Percentiles rank a stretch among this genome's conserved stretches.
Evolutionary conservation across 352 stramenopile species (phyloP).

Genomic region (Globisporangium abappressorium): DNA sequence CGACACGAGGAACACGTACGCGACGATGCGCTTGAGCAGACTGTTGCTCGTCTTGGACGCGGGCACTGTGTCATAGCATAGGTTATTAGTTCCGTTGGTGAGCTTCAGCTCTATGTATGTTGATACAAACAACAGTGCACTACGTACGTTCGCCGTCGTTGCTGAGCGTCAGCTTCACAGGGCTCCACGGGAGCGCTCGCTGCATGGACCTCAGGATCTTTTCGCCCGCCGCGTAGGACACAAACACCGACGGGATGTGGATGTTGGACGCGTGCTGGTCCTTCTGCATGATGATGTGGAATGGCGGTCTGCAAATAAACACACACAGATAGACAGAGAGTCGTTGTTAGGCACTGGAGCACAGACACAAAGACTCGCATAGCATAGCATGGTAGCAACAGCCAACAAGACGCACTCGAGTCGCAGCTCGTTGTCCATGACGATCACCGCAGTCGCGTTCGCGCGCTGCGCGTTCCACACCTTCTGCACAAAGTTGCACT

Average conservation of each 20-base stretch:
- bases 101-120: background rate
- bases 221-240: conserved; percentile 64
- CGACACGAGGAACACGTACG: conserved; percentile 76
- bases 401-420: conserved; percentile 38
- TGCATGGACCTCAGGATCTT: conserved; percentile 41
- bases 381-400: background rate
- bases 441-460: conserved; percentile 60
- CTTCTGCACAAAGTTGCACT: conserved; percentile 62
- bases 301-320: conserved; percentile 39
- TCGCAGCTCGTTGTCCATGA: conserved; percentile 68
- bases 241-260: conserved; percentile 68
- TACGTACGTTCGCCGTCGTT: conserved; percentile 55
- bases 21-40: conserved; percentile 63
- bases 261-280: conserved; percentile 66
- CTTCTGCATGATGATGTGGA: conserved; percentile 85
- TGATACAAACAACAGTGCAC: background rate
- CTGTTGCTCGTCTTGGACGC: conserved; percentile 53
- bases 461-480: conserved; percentile 52
- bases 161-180: conserved; percentile 57
- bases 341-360: background rate
- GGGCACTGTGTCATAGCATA: conserved; percentile 31
- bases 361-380: background rate
- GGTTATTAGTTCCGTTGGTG: background rate
- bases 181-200: conserved; percentile 46
- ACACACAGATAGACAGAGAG: background rate